phyloP scores from a whole-genome alignment of 768 basidiomycete genomes.

The Mycena latifolia region DNA sequence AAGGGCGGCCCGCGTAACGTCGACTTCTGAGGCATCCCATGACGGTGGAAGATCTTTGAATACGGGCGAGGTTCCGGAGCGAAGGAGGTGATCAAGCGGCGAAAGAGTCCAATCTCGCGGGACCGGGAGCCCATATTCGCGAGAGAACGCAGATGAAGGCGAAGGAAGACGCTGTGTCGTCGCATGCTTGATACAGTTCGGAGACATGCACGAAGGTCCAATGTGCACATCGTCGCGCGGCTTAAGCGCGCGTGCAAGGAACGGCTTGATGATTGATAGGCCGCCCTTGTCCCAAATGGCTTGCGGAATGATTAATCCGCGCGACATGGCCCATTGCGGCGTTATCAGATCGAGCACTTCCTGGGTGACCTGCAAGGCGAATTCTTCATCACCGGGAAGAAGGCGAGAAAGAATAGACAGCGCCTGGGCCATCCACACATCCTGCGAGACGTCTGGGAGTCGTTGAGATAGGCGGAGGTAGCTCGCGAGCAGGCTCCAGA shows the following conservation, averaged over 20 bases:
- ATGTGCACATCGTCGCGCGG: slow-evolving; percentile 58
- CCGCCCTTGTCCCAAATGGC: slow-evolving; percentile 66
- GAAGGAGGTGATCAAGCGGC: slow-evolving; percentile 83
- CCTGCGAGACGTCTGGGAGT: slow-evolving; percentile 65
- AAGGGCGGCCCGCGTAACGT: slow-evolving; percentile 79
- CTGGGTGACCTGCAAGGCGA: slow-evolving; percentile 57
- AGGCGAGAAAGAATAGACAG: slow-evolving; percentile 66
- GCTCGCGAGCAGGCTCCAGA: slow-evolving; percentile 64
- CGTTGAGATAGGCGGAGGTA: slow-evolving; percentile 72
- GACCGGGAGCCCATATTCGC: slow-evolving; percentile 59
- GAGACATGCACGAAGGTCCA: slow-evolving; percentile 63
- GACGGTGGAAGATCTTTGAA: slow-evolving; percentile 74
- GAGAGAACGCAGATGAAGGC: slow-evolving; percentile 34
- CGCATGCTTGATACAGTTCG: slow-evolving; percentile 66
- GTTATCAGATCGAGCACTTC: slow-evolving; percentile 54
- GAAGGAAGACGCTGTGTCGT: slow-evolving; percentile 66
- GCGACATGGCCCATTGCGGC: slow-evolving; percentile 54
- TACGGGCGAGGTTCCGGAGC: slow-evolving; percentile 77
- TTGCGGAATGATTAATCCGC: slow-evolving; percentile 50
- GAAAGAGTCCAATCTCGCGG: slow-evolving; percentile 74
- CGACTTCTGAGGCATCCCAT: slow-evolving; percentile 87
- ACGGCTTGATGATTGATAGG: slow-evolving; percentile 66
- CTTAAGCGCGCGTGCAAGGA: slow-evolving; percentile 63
- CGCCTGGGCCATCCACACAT: slow-evolving; percentile 78
- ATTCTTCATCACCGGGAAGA: slow-evolving; percentile 82